phyloP scores from a whole-genome alignment of 345 rosid species.

The Aegle marmelos region DNA sequence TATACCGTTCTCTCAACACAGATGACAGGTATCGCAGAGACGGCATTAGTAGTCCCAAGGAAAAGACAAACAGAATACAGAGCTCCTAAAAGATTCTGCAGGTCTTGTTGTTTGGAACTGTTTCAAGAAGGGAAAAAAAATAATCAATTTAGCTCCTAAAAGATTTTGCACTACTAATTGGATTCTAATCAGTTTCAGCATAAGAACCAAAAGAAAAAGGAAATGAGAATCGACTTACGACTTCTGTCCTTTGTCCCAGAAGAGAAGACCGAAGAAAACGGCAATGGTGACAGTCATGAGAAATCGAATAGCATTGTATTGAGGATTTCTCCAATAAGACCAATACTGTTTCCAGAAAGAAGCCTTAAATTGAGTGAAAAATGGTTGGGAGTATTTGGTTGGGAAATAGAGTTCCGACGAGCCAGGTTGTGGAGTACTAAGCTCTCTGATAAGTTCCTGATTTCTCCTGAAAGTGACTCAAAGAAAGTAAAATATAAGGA shows the following conservation, averaged over 20 bases:
- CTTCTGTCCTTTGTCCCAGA: constrained; percentile 65
- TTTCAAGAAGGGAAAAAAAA: not conserved
- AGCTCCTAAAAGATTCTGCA: constrained; percentile 44
- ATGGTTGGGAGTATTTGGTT: constrained; percentile 62
- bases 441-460: constrained; percentile 57
- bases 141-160: not conserved
- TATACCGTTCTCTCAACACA: constrained; percentile 58
- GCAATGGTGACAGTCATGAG: constrained; percentile 54
- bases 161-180: not conserved
- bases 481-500: not conserved
- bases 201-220: not conserved
- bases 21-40: constrained; percentile 48
- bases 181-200: not conserved
- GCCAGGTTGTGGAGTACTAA: constrained; percentile 56
- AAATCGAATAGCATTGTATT: constrained; percentile 72
- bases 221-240: constrained; percentile 28
- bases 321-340: constrained; percentile 84
- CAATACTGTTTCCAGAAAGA: constrained; percentile 77
- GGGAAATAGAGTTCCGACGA: constrained; percentile 61
- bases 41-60: constrained; percentile 46
- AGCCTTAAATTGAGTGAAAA: constrained; percentile 54
- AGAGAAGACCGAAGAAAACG: constrained; percentile 61
- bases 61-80: constrained; percentile 43
- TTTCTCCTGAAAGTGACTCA: constrained; percentile 48
- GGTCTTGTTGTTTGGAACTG: constrained; percentile 38